Evolutionary conservation across 768 basidiomycete genomes (phyloP), one percentile per base, ranked within the genome.

Genomic region (Hericium erinaceus): DNA sequence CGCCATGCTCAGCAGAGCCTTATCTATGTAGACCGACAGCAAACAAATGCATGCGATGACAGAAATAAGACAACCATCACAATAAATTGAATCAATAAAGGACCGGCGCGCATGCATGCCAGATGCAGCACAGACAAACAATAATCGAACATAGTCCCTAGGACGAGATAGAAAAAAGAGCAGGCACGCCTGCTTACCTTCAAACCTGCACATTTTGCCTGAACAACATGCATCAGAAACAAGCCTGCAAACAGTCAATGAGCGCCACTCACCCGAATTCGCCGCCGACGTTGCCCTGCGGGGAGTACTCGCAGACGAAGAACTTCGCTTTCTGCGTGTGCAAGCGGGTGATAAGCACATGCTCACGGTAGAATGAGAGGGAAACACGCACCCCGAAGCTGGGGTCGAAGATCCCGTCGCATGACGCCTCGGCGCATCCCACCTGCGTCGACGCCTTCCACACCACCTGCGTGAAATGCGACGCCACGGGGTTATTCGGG

Each of bases 381-480:
- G 18, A 48, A 49, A 15, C 52, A 74, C 80, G 54, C 64, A 84
- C 83, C 54, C 81, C 83, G 64, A 73, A 82, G 40, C 70, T 74
- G 22, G 80, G 61, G 61, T 64, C 71, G 65, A 89, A 84, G 58
- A 87, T 84, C 16, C 57, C 57, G 48, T 2, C 18, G 67, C 85
- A 87, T 9, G 67, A 65, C 57, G 77, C 70, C 28, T 79, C 71
- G 41, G 83, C 85, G 64, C 85, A 89, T 22, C 85, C 86, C 20
- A 88, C 73, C 59, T 85, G 71, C 1, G 76, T 80, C 22, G 81
- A 77, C 6, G 68, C 73, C 68, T 89, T 88, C 87, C 87, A 89
- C 8, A 89, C 85, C 5, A 87, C 78, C 67, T 88, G 86, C 9
- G 87, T 89, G 65, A 84, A 89, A 67, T 89, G 87, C 51, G 84